Base-by-base conservation (phyloP, 176 grass and related monocot genomes). In the Juncus effusus region DNA sequence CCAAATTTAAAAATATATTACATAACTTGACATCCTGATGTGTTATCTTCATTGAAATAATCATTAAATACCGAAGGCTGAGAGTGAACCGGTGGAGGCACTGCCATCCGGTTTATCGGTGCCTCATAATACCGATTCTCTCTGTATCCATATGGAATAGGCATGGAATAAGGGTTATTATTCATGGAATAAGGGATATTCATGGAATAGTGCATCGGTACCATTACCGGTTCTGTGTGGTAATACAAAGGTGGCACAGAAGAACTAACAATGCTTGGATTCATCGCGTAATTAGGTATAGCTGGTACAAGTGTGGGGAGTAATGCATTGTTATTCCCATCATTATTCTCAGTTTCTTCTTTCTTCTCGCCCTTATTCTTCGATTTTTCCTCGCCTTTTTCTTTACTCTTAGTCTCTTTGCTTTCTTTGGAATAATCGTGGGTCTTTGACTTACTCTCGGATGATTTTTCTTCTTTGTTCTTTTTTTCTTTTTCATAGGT, bases 1-100 rank as follows among this genome's bases (percentile, higher is more conserved):
- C 40, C 55, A 57, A 42, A 70, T 56, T 70, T 56, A 15, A 39
- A 57, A 36, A 16, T 3, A 0, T 9, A 37, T 96, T 70, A 91
- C 93, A 91, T 96, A 5, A 91, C 60, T 53, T 44, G 3, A 79
- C 93, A 96, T 8, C 93, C 87, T 1, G 70, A 70, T 10, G 84
- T 64, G 74, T 91, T 84, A 65, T 96, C 88, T 36, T 91, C 87
- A 59, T 81, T 65, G 77, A 83, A 97, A 82, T 58, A 97, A 56
- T 77, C 88, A 3, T 80, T 72, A 76, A 97, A 92, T 38, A 80
- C 79, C 3, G 85, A 83, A 7, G 79, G 68, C 58, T 85, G 87
- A 44, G 87, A 74, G 61, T 83, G 87, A 65, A 73, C 63, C 12
- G 78, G 86, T 3, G 67, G 62, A 64, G 19, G 54, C 2, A 7